These are phyloP conservation scores for Aquanectria penicillioides DNA, from an alignment of 2,329 filamentous ascomycete genomes.

Conservation along the genomic window DNA sequence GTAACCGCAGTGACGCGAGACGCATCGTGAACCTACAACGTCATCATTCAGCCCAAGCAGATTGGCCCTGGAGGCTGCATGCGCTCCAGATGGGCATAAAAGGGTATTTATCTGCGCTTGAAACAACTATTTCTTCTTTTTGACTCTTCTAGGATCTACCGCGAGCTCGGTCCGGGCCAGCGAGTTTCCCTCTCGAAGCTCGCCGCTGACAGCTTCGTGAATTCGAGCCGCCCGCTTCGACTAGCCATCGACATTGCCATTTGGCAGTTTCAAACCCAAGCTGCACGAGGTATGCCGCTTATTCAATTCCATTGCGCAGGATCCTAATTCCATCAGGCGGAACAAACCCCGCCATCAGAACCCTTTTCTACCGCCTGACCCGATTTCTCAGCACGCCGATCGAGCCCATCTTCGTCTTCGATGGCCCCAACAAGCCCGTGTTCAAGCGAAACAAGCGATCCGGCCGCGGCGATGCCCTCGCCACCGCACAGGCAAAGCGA, in stretches of 20 bases:
- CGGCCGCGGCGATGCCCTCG: slow-evolving; percentile 70
- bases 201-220: slow-evolving; percentile 79
- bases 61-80: slow-evolving; percentile 18
- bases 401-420: slow-evolving; percentile 89
- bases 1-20: slow-evolving; percentile 47
- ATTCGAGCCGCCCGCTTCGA: slow-evolving; percentile 77
- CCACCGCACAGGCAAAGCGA: slow-evolving; percentile 82
- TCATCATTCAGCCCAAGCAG: slow-evolving; percentile 22
- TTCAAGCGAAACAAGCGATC: slow-evolving; percentile 90
- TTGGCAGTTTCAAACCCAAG: slow-evolving; percentile 95
- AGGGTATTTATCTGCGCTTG: slow-evolving; percentile 55
- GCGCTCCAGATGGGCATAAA: slow-evolving; percentile 69
- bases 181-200: slow-evolving; percentile 85
- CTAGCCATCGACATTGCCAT: slow-evolving; percentile 95
- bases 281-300: slow-evolving; percentile 71
- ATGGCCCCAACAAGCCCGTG: slow-evolving; percentile 83
- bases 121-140: not conserved
- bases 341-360: slow-evolving; percentile 88
- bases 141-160: slow-evolving; percentile 75
- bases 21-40: slow-evolving; percentile 30
- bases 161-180: slow-evolving; percentile 84
- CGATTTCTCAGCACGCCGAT: slow-evolving; percentile 81
- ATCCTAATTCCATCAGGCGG: slow-evolving; percentile 65
- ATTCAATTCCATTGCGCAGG: not conserved
- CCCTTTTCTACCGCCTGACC: slow-evolving; percentile 90